Evolutionary conservation across 2,329 filamentous ascomycete species (phyloP).

Genomic region (Gnomoniopsis smithogilvyi): DNA sequence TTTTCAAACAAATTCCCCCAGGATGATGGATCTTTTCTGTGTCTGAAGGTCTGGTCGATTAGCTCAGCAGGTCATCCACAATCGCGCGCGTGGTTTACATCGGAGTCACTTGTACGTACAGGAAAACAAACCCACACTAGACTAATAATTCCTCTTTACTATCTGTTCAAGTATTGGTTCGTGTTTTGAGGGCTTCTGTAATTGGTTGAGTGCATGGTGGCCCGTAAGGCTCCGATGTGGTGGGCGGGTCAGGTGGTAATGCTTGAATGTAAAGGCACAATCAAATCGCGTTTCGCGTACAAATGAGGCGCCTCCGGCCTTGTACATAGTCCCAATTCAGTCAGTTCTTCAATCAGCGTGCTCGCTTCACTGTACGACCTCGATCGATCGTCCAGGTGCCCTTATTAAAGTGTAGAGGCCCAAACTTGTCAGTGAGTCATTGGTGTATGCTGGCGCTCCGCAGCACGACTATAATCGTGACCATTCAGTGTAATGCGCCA

Average conservation of each 20-base stretch:
- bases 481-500: neutral
- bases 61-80: slow-evolving; percentile 19
- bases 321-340: slow-evolving; percentile 13
- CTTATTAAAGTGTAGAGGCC: neutral
- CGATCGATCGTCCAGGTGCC: neutral
- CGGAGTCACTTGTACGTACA: slow-evolving; percentile 31
- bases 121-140: slow-evolving; percentile 34
- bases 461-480: too few species aligned
- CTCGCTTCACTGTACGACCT: neutral
- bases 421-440: neutral
- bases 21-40: slow-evolving; percentile 18
- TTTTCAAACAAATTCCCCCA: slow-evolving; percentile 18
- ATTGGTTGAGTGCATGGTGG: slow-evolving; percentile 1
- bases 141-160: slow-evolving; percentile 39
- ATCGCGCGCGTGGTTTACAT: slow-evolving; percentile 17
- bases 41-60: slow-evolving; percentile 18
- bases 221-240: neutral
- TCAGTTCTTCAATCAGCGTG: slow-evolving; percentile 2
- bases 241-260: neutral
- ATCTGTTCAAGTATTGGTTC: slow-evolving; percentile 3
- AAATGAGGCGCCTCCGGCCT: neutral
- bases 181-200: neutral
- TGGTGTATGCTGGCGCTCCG: too few species aligned
- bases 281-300: neutral
- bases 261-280: neutral